phyloP scores from a whole-genome alignment of 345 rosid species.

The Ceriops zippeliana region DNA sequence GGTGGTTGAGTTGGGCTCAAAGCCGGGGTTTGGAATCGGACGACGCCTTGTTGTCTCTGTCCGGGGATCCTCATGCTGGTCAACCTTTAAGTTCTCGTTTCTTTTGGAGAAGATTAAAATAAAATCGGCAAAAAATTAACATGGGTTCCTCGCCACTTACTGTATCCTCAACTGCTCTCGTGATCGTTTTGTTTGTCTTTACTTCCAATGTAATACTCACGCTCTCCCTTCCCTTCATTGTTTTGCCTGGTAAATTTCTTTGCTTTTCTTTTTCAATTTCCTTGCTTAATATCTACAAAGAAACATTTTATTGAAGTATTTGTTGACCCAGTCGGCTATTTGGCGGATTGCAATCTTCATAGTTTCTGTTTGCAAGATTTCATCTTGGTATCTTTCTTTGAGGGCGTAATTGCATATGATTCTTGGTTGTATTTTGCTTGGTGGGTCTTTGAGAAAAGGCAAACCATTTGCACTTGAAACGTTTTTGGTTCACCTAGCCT shows the following conservation, averaged over 20 bases:
- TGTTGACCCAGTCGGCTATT: no score
- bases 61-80: neutral
- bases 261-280: neutral
- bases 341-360: no score
- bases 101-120: neutral
- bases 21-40: no score
- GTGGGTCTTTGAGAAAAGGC: no score
- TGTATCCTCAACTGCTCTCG: neutral
- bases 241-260: slow-evolving; percentile 56
- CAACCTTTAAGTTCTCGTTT: neutral
- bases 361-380: no score
- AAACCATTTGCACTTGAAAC: no score
- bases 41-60: neutral
- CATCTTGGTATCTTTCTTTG: no score
- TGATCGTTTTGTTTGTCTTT: slow-evolving; percentile 6
- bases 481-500: no score
- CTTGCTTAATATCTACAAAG: neutral
- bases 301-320: neutral
- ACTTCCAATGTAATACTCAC: slow-evolving; percentile 20
- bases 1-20: no score
- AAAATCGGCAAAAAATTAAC: neutral
- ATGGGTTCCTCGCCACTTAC: neutral
- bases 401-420: no score
- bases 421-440: no score
- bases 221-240: slow-evolving; percentile 63